Base-by-base conservation (phyloP, 2,329 filamentous ascomycete species). In the Trichophyton rubrum region DNA sequence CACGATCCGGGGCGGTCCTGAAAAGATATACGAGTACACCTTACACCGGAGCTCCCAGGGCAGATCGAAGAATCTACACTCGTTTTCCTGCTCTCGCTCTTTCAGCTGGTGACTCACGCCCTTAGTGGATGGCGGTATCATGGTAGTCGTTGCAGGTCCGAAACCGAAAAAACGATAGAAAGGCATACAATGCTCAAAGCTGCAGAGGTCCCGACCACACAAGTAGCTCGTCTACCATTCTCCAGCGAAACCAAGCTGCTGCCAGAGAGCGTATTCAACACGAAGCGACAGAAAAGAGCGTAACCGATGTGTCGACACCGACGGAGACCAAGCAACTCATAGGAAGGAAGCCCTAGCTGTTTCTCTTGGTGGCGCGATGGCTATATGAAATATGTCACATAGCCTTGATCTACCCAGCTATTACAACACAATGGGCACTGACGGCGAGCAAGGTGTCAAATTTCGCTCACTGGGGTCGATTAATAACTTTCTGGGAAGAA, bases 351-450 rank as follows among this genome's bases (percentile, higher is more conserved):
- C 71, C 75, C 49, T 78, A 68, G 73, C 74, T 72, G 75, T 72
- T 70, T 76, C 76, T 79, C 77, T 79, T 79, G 75, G 74, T 70
- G 68, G 73, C 72, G 73, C 73, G 77, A 74, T 63, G 67, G 69
- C 69, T 67, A 66, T 43, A 64, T 58, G 62, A 68, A 70, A 43
- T 43, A 43, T 43, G 15, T n/a, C n/a, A 43, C 20, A 58, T 24
- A 53, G 24, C 71, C 62, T 75, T 70, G 62, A 70, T 79, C 76
- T 79, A 69, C 77, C 77, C 76, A 77, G 74, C 72, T 76, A 77
- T 74, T 78, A 75, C 83, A 86, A 83, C 83, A 77, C 79, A 72
- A 78, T 76, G 77, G 79, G 80, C 76, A 56, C 15, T 70, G 68
- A 64, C 9, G 65, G 63, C 64, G 64, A 65, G 64, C 67, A 65